These are phyloP conservation scores for Suhomyces bokatorum DNA, from an alignment of 1,139 yeast species.

Conservation along the genomic window DNA sequence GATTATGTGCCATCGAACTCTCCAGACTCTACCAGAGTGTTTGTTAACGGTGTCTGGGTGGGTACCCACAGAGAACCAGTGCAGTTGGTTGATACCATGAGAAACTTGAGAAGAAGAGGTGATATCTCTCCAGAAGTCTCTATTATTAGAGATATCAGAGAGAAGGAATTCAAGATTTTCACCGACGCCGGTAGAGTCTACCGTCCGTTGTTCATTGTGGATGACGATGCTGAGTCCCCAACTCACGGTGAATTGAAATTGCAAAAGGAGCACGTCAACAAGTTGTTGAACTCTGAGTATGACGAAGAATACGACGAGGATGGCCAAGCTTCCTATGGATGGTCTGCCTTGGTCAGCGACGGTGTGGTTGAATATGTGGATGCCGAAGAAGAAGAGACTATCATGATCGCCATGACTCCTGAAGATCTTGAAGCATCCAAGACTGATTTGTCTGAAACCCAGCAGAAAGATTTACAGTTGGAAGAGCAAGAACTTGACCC, in stretches of 20 bases:
- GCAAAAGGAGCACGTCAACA: slow-evolving; percentile 79
- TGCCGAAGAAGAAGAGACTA: slow-evolving; percentile 97
- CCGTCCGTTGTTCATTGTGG: slow-evolving; percentile 90
- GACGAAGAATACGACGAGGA: slow-evolving; percentile 61
- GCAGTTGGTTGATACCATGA: slow-evolving; percentile 83
- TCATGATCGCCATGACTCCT: slow-evolving; percentile 98
- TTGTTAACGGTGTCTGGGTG: slow-evolving; percentile 98
- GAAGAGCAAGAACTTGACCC: slow-evolving; percentile 64
- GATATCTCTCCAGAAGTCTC: slow-evolving; percentile 96
- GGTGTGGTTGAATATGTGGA: slow-evolving; percentile 94
- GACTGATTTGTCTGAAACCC: slow-evolving; percentile 48
- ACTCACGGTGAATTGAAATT: slow-evolving; percentile 79
- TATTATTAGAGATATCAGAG: slow-evolving; percentile 94
- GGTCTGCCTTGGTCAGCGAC: slow-evolving; percentile 80
- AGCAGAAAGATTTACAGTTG: slow-evolving; percentile 42
- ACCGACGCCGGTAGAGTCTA: slow-evolving; percentile 99
- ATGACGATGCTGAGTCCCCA: slow-evolving; percentile 75
- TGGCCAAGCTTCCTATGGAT: slow-evolving; percentile 61
- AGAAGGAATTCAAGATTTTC: slow-evolving; percentile 90
- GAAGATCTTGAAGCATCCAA: slow-evolving; percentile 83
- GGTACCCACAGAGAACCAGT: slow-evolving; percentile 98
- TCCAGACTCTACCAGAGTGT: slow-evolving; percentile 90
- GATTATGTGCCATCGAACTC: slow-evolving; percentile 93
- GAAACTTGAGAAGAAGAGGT: slow-evolving; percentile 90
- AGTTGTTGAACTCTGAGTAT: slow-evolving; percentile 63